Percentiles rank a stretch among this genome's conserved stretches.
phyloP scores from a whole-genome alignment of 805 yeast species.

The Pichia nanzhaoensis region DNA sequence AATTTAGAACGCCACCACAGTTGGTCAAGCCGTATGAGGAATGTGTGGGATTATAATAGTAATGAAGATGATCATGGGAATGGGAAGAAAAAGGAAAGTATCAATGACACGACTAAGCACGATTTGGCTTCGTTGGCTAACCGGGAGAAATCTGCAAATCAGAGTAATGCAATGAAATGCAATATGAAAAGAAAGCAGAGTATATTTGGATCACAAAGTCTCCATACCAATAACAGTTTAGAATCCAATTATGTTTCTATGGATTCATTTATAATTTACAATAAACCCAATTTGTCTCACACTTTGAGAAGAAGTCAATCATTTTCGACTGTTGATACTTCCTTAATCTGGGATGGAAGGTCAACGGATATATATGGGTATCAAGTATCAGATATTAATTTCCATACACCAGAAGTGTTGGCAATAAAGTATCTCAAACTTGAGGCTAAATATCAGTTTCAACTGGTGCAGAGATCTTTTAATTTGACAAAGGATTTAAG shows the following conservation, averaged over 20 bases:
- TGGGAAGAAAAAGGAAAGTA: neutral
- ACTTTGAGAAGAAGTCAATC: slow-evolving; percentile 30
- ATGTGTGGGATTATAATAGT: slow-evolving; percentile 1
- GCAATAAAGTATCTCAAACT: slow-evolving; percentile 14
- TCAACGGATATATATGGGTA: slow-evolving; percentile 11
- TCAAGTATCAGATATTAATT: slow-evolving; percentile 14
- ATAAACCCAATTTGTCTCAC: neutral
- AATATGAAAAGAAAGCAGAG: slow-evolving; percentile 4
- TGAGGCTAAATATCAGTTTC: slow-evolving; percentile 11
- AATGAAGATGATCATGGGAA: neutral
- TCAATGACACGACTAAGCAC: neutral
- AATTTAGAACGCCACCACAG: slow-evolving; percentile 13
- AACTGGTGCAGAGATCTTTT: slow-evolving; percentile 9
- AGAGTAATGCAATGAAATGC: neutral
- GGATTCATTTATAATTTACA: neutral
- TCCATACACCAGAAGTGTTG: slow-evolving; percentile 16
- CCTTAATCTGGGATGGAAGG: slow-evolving; percentile 6
- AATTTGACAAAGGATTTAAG: neutral
- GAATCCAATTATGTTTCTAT: neutral
- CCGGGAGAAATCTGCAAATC: neutral
- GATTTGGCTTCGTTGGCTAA: neutral
- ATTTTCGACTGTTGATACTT: slow-evolving; percentile 23
- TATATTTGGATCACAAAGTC: slow-evolving; percentile 8
- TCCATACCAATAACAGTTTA: neutral
- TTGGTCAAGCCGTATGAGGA: slow-evolving; percentile 2